phyloP scores from a whole-genome alignment of 2,329 filamentous ascomycete species.

The Colletotrichum melonis region DNA sequence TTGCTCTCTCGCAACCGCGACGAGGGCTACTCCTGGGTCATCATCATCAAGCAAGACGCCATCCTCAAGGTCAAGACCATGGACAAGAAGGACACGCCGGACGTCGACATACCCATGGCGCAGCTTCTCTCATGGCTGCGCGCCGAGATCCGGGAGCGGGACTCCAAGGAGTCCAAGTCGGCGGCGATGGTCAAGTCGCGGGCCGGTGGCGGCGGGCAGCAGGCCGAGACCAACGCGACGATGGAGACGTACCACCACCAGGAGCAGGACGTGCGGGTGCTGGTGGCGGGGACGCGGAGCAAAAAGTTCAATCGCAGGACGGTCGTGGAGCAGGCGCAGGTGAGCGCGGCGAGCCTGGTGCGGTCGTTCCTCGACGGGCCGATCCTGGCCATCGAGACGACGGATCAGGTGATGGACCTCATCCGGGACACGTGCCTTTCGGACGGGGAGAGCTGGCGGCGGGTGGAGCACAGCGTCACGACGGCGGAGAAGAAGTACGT shows the following conservation, averaged over 20 bases:
- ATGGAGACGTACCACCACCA: conserved; percentile 52
- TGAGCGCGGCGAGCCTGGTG: conserved; percentile 69
- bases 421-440: conserved; percentile 80
- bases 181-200: conserved; percentile 60
- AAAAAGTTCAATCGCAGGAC: conserved; percentile 92
- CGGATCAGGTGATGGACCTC: conserved; percentile 82
- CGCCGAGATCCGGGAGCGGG: conserved; percentile 83
- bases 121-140: conserved; percentile 86
- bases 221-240: conserved; percentile 44
- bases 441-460: conserved; percentile 86
- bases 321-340: conserved; percentile 83
- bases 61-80: conserved; percentile 84
- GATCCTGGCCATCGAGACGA: conserved; percentile 88
- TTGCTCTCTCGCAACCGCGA: conserved; percentile 81
- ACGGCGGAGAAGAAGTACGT: conserved; percentile 85
- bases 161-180: conserved; percentile 71
- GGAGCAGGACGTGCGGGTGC: conserved; percentile 83
- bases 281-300: conserved; percentile 83
- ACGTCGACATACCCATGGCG: conserved; percentile 78
- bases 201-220: conserved; percentile 43
- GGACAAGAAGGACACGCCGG: conserved; percentile 77
- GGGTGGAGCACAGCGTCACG: conserved; percentile 81
- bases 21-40: conserved; percentile 85
- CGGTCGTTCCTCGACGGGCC: conserved; percentile 80
- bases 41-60: conserved; percentile 84